Evolutionary conservation across 129 eudicot genomes (phyloP), one percentile per base, ranked within the genome.

Genomic region (Flaveria robusta): DNA sequence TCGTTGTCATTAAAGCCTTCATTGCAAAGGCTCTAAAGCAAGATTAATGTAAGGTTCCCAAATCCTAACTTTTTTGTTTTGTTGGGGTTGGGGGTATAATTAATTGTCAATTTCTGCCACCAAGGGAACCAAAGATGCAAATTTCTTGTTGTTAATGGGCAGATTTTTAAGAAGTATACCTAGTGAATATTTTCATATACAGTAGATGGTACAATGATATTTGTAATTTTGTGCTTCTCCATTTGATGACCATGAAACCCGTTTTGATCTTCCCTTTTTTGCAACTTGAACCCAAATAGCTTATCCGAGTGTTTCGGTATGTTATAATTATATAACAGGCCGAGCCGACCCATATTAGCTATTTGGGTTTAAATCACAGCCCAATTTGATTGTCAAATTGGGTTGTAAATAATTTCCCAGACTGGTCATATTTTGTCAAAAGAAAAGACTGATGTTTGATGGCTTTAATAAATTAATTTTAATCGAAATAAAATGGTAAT

Each of bases 1-100:
- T 89, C 19, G 34, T 65, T 26, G 10, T 82, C 47, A 74, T 83
- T 62, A 89, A 85, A 82, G 59, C 97, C 41, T 29, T 91, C 70
- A 84, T 91, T 16, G 73, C 87, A 19, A 94, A 94, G 79, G 85
- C 96, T 37, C 63, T 87, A 81, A 94, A 94, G 83, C 91, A 82
- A 79, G 99, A 94, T 84, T 94, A 76, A 82, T 58, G 34, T 56
- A 72, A 68, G 59, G 22, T 80, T 29, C 79, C 73, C 0, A 18
- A 63, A 66, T 11, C n/a, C 15, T 9, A 37, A 66, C 71, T 37
- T 66, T 42, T 24, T 42, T 47, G 1, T 69, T 55, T 41, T 22
- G 39, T 51, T 20, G 62, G 24, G 58, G 62, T 27, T 19, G 23
- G 59, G 51, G 19, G 54, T 64, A 16, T 69, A 19, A 26, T 77